These are phyloP conservation scores for Sporothrix globosa DNA, from an alignment of 2,329 filamentous ascomycete genomes.

Conservation along the genomic window DNA sequence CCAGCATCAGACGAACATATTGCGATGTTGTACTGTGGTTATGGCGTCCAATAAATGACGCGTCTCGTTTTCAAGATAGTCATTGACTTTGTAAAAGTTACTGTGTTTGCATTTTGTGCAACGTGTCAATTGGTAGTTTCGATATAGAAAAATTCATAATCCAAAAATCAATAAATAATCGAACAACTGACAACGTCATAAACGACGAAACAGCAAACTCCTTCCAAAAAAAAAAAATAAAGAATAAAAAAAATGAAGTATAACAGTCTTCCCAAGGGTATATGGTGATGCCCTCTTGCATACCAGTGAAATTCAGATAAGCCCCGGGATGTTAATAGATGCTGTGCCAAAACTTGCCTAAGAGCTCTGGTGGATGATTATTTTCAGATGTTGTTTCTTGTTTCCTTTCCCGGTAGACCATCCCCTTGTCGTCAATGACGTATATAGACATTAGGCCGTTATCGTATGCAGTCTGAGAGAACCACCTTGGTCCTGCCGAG, in stretches of 20 bases:
- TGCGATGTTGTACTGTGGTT: not conserved
- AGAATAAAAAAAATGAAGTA: not conserved
- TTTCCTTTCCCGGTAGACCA: not conserved
- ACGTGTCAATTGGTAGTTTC: not conserved
- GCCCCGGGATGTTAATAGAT: not conserved
- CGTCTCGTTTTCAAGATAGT: not conserved
- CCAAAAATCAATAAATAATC: not conserved
- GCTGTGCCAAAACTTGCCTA: not conserved
- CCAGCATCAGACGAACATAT: not conserved
- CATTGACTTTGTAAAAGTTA: not conserved
- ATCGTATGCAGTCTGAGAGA: conserved; percentile 7
- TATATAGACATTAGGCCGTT: conserved; percentile 6
- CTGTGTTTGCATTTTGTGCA: not conserved
- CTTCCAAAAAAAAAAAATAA: not conserved
- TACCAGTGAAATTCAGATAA: not conserved
- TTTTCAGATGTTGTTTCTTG: not conserved
- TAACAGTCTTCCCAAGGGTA: not conserved
- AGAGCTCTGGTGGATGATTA: not conserved
- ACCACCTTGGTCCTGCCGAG: not conserved
- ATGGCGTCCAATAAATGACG: not conserved
- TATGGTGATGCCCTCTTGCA: conserved; percentile 13
- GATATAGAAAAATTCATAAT: not conserved
- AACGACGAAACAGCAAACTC: not conserved
- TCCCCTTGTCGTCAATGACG: not conserved
- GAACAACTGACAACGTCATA: not conserved